Base-by-base conservation (phyloP, 2,329 filamentous ascomycete genomes). In the Colletotrichum sp. region DNA sequence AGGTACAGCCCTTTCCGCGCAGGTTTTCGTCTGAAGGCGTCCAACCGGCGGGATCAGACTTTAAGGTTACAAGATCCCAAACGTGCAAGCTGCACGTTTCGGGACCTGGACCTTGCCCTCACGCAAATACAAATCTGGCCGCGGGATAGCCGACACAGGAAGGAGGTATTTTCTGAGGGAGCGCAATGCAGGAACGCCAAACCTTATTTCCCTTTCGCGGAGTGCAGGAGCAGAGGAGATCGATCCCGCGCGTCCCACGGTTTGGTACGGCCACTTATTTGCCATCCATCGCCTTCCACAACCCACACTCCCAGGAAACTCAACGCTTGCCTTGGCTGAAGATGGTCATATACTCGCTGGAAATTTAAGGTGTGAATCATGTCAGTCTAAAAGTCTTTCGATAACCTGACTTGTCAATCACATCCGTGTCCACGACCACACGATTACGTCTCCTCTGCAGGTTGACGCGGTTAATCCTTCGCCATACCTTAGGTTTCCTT, bases 51-150 rank as follows among this genome's bases (percentile, higher is more conserved):
- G 34, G 66, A 39, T 70, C 68, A 52, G 68, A 70, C 68, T 70
- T 59, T 48, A 59, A 64, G 64, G 65, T 74, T 75, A 32, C 74
- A 68, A 59, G 65, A 59, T 60, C 32, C 48, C 74, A 74, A 74
- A 76, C 71, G 55, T 55, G 63, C 36, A 48, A 26, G 34, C 60
- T 66, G 68, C 59, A 74, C 28, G 74, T 76, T 74, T 74, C 74
- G 52, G 65, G 22, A 22, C 48, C 52, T 52, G 70, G 66, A 65
- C 70, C 69, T 60, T 68, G 69, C 55, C 57, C 63, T 22, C 10
- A 6, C 18, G n/a, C 12, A 52, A 32, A 36, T 55, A 68, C 39
- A 34, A 52, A 39, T 52, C 10, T n/a, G 16, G 62, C 39, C 24
- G 26, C 12, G 36, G 34, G 18, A 62, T 66, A n/a, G 30, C 30